Evolutionary conservation across 1,284 basidiomycete genomes (phyloP), one percentile per base, ranked within the genome.

Genomic region (Retiboletus flavoniger): DNA sequence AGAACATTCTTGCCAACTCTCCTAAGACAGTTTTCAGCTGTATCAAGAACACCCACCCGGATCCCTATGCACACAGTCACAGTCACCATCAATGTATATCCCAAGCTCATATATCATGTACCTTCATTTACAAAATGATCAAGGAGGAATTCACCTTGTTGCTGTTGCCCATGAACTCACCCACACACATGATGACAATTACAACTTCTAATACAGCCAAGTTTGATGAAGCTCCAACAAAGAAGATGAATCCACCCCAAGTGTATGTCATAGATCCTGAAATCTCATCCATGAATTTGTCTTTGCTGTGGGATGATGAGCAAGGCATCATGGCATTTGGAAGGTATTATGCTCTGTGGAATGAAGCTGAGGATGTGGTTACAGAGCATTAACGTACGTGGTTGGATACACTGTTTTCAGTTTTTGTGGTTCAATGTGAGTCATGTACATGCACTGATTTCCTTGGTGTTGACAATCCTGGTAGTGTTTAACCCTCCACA

Each of bases 361-460:
- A 85, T 48, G 88, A 91, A 69, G 89, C 81, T 4, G 75, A 85
- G 38, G 78, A 78, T 28, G 82, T 83, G 0, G 83, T 92, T 7
- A 74, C 71, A 2, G 86, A 89, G 65, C 91, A 88, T 62, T 78
- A 82, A 66, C 76, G 74, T 11, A 60, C 72, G 1, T 91, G 87
- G 88, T 47, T 64, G 3, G 89, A 91, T 61, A 92, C 88, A 0
- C 81, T 87, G 0, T 85, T 87, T 62, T 90, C 88, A 0, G 29
- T 84, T 17, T 89, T 80, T 57, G 83, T 86, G 5, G 34, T 90
- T 39, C 87, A 91, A 71, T 79, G 89, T 91, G 65, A 73, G 86
- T 76, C 1, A 0, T 17, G 10, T 13, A 10, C 9, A 2, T 13
- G n/a, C 10, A 2, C 7, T 1, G 16, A 4, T 31, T 21, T 31